A percentile compares a stretch with the other conserved stretches of the same genome.
These are phyloP conservation scores for Babesia gibsoni DNA, from an alignment of 169 alveolate species.

Conservation along the genomic window DNA sequence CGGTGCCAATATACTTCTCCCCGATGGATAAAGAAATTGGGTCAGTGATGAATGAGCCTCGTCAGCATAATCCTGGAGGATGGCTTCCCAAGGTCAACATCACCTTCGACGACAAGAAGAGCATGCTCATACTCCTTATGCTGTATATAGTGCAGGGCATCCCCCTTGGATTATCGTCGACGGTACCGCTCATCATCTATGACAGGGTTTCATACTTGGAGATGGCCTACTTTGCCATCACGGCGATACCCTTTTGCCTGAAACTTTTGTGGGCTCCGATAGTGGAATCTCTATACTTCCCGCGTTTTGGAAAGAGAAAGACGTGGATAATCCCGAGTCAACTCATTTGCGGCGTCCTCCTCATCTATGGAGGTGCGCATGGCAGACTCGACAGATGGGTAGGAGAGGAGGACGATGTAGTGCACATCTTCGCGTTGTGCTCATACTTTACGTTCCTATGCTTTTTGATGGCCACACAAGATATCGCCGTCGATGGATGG, in stretches of 20 bases:
- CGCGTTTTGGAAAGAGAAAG: conserved; percentile 85
- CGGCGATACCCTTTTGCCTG: conserved; percentile 74
- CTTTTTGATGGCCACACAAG: conserved; percentile 89
- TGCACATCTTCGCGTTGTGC: conserved; percentile 48
- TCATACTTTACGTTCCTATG: conserved; percentile 64
- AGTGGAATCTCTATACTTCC: conserved; percentile 82
- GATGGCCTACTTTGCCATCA: conserved; percentile 70
- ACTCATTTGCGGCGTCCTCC: conserved; percentile 60
- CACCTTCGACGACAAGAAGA: conserved; percentile 8
- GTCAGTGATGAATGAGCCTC: too few relatives aligned
- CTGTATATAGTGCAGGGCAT: conserved; percentile 69
- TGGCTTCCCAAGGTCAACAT: too few relatives aligned
- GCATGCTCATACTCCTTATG: conserved; percentile 4
- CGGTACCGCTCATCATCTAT: conserved; percentile 78
- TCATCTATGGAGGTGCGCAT: conserved; percentile 55
- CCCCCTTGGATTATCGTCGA: conserved; percentile 80
- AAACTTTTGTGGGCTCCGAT: conserved; percentile 93
- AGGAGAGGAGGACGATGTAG: conserved; percentile 43
- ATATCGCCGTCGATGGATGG: conserved; percentile 96
- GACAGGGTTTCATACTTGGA: conserved; percentile 78
- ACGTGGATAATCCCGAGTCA: conserved; percentile 90
- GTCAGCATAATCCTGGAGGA: too few relatives aligned
- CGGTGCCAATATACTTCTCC: too few relatives aligned
- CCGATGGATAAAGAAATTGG: too few relatives aligned
- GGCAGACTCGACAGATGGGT: conserved; percentile 65